Percentiles rank a stretch among this genome's conserved stretches.
Conservation (phyloP, 176 grass and related monocot genomes). For the Guadua angustifolia region DNA sequence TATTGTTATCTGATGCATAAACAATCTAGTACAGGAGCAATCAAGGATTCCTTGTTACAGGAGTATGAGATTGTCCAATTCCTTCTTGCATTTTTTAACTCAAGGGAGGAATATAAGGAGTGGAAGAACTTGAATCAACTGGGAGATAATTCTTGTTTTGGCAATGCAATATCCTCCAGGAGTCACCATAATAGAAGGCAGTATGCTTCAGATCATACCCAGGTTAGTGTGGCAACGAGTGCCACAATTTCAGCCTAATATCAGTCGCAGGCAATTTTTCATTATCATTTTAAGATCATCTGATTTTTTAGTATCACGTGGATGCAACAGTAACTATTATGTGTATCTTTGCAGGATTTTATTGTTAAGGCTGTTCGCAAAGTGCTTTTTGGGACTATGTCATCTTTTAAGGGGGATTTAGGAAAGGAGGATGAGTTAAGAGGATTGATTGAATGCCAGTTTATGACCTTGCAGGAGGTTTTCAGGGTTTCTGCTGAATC, state of each 20-base stretch:
- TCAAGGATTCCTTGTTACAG: slow-evolving; percentile 61
- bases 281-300: neutral
- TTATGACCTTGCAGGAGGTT: slow-evolving; percentile 55
- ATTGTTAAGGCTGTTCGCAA: slow-evolving; percentile 58
- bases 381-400: slow-evolving; percentile 51
- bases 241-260: neutral
- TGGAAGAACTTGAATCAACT: slow-evolving; percentile 54
- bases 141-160: slow-evolving; percentile 18
- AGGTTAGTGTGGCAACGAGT: slow-evolving; percentile 41
- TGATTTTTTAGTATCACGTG: neutral
- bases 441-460: slow-evolving; percentile 61
- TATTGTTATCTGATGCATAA: slow-evolving; percentile 24
- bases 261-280: neutral
- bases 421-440: slow-evolving; percentile 51
- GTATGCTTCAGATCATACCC: slow-evolving; percentile 78
- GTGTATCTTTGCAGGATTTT: slow-evolving; percentile 61
- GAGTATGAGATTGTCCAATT: slow-evolving; percentile 54
- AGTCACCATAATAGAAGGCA: slow-evolving; percentile 40
- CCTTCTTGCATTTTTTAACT: slow-evolving; percentile 68
- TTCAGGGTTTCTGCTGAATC: slow-evolving; percentile 49
- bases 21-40: slow-evolving; percentile 57
- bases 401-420: slow-evolving; percentile 52
- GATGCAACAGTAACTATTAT: slow-evolving; percentile 7
- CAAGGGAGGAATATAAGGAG: slow-evolving; percentile 45
- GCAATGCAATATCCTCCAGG: neutral